Evolutionary conservation across 2,329 filamentous ascomycete species (phyloP).

Genomic region (Corinectria fuckeliana): DNA sequence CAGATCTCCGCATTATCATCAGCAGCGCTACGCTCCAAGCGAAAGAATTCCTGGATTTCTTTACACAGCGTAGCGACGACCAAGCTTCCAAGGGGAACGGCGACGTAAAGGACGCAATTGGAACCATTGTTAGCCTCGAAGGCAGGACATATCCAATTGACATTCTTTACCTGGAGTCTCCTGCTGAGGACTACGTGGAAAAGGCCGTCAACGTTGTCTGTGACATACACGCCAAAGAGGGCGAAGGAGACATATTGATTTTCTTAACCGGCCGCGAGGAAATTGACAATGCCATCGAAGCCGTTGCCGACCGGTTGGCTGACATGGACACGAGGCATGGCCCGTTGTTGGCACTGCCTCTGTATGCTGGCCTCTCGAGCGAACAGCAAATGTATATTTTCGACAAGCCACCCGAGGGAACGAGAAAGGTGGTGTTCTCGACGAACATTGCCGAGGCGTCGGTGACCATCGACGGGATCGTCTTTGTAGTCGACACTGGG

Average conservation of each 20-base stretch:
- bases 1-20: constrained; percentile 85
- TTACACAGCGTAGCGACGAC: constrained; percentile 55
- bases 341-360: constrained; percentile 61
- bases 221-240: constrained; percentile 83
- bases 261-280: constrained; percentile 94
- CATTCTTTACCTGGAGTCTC: constrained; percentile 77
- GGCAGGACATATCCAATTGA: constrained; percentile 91
- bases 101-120: constrained; percentile 41
- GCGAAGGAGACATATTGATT: constrained; percentile 84
- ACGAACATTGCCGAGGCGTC: constrained; percentile 98
- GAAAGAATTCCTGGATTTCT: constrained; percentile 83
- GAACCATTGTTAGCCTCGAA: constrained; percentile 79
- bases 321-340: constrained; percentile 54
- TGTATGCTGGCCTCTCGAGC: constrained; percentile 87
- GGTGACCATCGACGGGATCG: constrained; percentile 90
- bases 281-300: constrained; percentile 82
- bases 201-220: constrained; percentile 82
- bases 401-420: constrained; percentile 80
- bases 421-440: constrained; percentile 87
- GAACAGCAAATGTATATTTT: constrained; percentile 97
- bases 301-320: constrained; percentile 74
- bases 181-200: constrained; percentile 87
- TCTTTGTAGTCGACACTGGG: constrained; percentile 88
- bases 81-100: constrained; percentile 33
- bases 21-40: constrained; percentile 95